Evolutionary conservation across 2,329 filamentous ascomycete species (phyloP).

Genomic region (Phialophora tarda): DNA sequence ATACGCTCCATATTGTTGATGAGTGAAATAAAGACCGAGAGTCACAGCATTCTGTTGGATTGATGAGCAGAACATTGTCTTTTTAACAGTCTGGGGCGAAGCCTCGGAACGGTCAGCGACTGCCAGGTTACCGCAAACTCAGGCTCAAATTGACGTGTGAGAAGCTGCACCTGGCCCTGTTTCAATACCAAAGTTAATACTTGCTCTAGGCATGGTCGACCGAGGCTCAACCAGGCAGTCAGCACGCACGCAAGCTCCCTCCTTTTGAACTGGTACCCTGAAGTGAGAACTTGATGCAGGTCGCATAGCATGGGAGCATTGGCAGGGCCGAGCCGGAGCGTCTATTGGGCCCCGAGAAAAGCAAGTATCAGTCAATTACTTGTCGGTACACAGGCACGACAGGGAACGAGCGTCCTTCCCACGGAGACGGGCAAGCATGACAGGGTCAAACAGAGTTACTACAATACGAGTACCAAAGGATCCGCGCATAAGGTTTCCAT

Average conservation of each 20-base stretch:
- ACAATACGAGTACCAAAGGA: neutral
- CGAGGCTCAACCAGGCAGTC: neutral
- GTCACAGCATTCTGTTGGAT: neutral
- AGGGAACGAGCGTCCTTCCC: neutral
- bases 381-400: neutral
- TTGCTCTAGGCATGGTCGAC: neutral
- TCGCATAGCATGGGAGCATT: neutral
- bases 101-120: neutral
- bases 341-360: neutral
- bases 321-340: neutral
- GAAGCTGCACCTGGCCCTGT: neutral
- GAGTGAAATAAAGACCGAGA: neutral
- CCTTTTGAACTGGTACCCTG: neutral
- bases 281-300: neutral
- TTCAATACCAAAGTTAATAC: neutral
- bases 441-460: neutral
- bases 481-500: constrained; percentile 1
- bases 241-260: neutral
- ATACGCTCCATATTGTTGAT: constrained; percentile 1
- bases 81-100: neutral
- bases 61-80: neutral
- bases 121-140: neutral
- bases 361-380: neutral
- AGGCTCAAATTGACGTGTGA: neutral
- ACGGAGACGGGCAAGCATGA: neutral